Evolutionary conservation across 2,329 filamentous ascomycete species (phyloP), one percentile per base, ranked within the genome.

Genomic region (Colletotrichum euphorbiae): DNA sequence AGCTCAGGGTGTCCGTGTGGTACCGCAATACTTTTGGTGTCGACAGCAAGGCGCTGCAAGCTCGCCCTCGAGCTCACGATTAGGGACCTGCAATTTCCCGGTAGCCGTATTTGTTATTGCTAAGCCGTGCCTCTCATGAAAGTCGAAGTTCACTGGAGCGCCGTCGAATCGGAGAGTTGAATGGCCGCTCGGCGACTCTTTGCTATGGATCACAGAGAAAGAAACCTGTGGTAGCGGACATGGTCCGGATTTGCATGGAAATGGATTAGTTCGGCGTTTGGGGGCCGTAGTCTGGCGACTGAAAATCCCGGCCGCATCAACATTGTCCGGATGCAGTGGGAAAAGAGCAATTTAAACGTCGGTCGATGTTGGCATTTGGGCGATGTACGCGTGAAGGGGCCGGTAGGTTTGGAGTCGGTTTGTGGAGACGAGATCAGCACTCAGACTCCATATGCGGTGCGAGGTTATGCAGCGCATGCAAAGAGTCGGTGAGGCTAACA

Each of bases 401-500:
- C 43, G 17, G n/a, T 28, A 31, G 19, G 56, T 15, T 40, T 40
- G 56, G 31, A 13, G n/a, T 28, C 31, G 19, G 56, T 15, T 40
- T 40, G 56, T 59, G 56, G 56, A 17, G 56, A 59, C 28, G 7
- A n/a, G 28, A 28, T 6, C 24, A 45, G 13, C 42, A 21, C 11
- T 28, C 40, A 19, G 52, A 28, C 52, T 43, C 52, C 52, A 56
- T 56, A 19, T 17, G 52, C 36, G 42, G 48, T 48, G 40, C 19
- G 42, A 54, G 33, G 33, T 33, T 28, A 52, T 52, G 48, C 33
- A 52, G 33, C 15, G 11, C 45, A 21, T 13, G 15, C 42, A 13
- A 68, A 59, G 38, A 65, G 60, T 65, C 65, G 65, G 52, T 58
- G 61, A 65, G 51, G 42, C 52, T 65, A 54, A 65, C 60, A 68